Base-by-base conservation (phyloP, 2,329 filamentous ascomycete species). In the Diaporthe velutina region DNA sequence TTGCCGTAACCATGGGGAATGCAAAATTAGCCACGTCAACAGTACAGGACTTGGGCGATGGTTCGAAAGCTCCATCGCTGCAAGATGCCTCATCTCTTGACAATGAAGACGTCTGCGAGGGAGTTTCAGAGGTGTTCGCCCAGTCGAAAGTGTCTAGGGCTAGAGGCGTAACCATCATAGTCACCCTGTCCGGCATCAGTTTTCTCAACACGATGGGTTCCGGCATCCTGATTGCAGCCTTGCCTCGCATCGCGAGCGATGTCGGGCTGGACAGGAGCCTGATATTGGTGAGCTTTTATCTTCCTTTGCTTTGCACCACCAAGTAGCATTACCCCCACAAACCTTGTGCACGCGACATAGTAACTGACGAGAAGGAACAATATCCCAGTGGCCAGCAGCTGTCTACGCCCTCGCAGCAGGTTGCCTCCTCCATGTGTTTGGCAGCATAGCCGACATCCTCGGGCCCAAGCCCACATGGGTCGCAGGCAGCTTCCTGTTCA, bases 141-240 rank as follows among this genome's bases (percentile, higher is more conserved):
- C 35, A 17, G 1, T 28, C 22, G 25, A 38, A 10, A 57, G 74
- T 82, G 19, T 82, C 81, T 40, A 80, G 78, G 28, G 73, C 76
- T 28, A 78, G 79, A 33, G 80, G 75, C 28, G 61, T 81, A 5
- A 77, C 77, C 25, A 80, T 83, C 64, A 83, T 83, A 70, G 66
- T 78, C 15, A 83, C 82, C 1, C 79, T 83, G 8, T 80, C 82
- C 0, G 81, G 82, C 35, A 78, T 83, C 66, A 83, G 75, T 76
- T 82, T 83, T 66, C 80, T 83, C 35, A 83, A 83, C 74, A 82
- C 82, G 3, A 82, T 83, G 80, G 81, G 81, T 12, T 84, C 82
- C 19, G 82, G 82, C 30, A 83, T 84, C 64, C 80, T 84, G 60
- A 83, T 83, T 60, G 83, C 83, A 8, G 80, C 80, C 28, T 77